Base-by-base conservation (phyloP, 129 eudicot species). In the Centrapalus pauciflorus region DNA sequence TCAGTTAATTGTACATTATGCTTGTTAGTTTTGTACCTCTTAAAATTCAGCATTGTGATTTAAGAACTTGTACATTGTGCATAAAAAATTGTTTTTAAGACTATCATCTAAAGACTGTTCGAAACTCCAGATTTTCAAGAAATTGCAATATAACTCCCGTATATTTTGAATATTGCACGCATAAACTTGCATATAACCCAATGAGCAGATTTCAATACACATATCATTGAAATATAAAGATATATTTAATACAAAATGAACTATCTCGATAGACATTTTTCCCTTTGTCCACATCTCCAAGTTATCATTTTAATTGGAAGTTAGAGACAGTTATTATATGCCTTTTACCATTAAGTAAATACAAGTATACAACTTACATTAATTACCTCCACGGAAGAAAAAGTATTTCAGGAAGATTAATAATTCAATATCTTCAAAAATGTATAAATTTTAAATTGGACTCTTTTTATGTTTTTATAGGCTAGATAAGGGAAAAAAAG, bases 111-210 rank as follows among this genome's bases (percentile, higher is more conserved):
- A 67, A 23, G 16, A 63, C 24, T 65, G 12, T 49, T 57, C 43
- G 55, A 45, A 67, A 46, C 55, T 40, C n/a, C 48, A 29, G 32
- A n/a, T 46, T 23, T 30, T 17, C 23, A 71, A 9, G 35, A 54
- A 54, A 28, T 21, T 20, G 49, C 59, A 28, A 29, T 30, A 48
- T 4, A 55, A 13, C 38, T 60, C 43, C 34, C 20, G 11, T 7
- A n/a, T 51, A 16, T 61, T 11, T 17, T 35, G 49, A 35, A 33
- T 34, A 33, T 48, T 30, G 14, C 25, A 9, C 4, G 28, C 68
- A 71, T 32, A 71, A 20, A 30, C n/a, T 37, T 2, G 12, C 5
- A 61, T 52, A 62, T 62, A 51, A 73, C 49, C 48, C 28, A 27
- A 26, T 20, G 11, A 73, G 9, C 5, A 38, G 32, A 30, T 64